These are phyloP conservation scores for Selaginella moellendorffii DNA, from an alignment of 75 land plant genomes.

Conservation along the genomic window DNA sequence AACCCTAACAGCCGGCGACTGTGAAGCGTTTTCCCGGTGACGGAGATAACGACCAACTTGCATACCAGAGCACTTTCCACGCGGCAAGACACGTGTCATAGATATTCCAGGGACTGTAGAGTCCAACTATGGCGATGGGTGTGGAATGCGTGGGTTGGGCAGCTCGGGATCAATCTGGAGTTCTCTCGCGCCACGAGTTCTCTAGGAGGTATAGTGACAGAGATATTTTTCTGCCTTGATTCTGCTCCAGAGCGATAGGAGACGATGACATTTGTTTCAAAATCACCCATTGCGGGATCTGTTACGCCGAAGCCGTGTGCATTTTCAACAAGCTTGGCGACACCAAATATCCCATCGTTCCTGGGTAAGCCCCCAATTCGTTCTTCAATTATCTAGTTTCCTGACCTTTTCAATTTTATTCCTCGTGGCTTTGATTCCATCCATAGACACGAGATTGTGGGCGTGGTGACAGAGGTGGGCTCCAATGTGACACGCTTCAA, in stretches of 20 bases:
- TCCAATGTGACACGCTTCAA: conserved; percentile 35
- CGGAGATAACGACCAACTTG: too few relatives aligned
- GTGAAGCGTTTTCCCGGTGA: neutral
- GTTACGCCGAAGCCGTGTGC: conserved; percentile 57
- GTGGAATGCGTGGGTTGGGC: neutral
- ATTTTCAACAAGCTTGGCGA: conserved; percentile 36
- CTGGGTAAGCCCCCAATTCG: conserved; percentile 42
- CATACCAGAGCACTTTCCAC: neutral
- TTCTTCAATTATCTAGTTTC: neutral
- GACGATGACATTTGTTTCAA: conserved; percentile 41
- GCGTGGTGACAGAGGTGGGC: conserved; percentile 47
- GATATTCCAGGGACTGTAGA: neutral
- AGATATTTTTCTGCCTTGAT: neutral
- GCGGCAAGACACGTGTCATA: neutral
- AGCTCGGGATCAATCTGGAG: neutral
- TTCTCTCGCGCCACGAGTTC: neutral
- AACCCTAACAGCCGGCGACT: neutral
- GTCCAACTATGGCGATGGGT: neutral
- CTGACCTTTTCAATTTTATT: too few relatives aligned
- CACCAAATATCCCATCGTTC: conserved; percentile 71
- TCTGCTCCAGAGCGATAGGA: neutral
- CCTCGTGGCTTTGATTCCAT: too few relatives aligned
- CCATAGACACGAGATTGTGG: conserved; percentile 58
- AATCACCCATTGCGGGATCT: conserved; percentile 66
- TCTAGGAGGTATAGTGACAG: neutral